phyloP scores from a whole-genome alignment of 2,329 filamentous ascomycete genomes.

The Pseudopithomyces maydicus region DNA sequence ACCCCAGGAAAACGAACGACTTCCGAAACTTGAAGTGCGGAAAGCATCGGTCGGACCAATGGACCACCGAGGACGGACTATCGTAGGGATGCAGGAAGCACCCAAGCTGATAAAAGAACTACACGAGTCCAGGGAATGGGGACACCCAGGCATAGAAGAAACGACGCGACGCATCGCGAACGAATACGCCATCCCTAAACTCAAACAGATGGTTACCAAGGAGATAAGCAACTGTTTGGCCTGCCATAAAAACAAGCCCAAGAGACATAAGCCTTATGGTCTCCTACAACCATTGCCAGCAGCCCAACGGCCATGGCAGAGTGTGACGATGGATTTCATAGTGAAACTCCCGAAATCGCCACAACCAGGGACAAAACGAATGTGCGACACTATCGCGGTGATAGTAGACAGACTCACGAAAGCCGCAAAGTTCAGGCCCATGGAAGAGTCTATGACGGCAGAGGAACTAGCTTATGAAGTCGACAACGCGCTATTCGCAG shows the following conservation, averaged over 20 bases:
- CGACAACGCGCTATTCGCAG: neutral
- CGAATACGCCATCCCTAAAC: neutral
- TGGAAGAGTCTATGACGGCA: neutral
- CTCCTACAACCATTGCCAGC: neutral
- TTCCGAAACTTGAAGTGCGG: too few species aligned
- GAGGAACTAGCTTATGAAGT: neutral
- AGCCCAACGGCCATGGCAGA: neutral
- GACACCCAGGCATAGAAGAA: neutral
- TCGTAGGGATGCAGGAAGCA: neutral
- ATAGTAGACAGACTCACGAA: neutral
- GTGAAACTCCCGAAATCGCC: neutral
- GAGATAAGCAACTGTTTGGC: neutral
- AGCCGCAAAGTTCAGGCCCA: neutral
- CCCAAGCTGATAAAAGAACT: neutral
- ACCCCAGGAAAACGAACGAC: too few species aligned
- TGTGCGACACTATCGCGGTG: neutral
- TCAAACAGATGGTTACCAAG: neutral
- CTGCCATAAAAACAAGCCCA: neutral
- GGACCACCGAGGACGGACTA: neutral
- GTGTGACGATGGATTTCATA: neutral
- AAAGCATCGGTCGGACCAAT: too few species aligned
- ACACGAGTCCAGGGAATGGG: neutral
- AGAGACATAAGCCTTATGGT: neutral
- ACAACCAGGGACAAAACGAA: neutral
- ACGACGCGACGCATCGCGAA: neutral